These are phyloP conservation scores for Litsea cubeba DNA, from an alignment of 164 flowering plant species.

Conservation along the genomic window DNA sequence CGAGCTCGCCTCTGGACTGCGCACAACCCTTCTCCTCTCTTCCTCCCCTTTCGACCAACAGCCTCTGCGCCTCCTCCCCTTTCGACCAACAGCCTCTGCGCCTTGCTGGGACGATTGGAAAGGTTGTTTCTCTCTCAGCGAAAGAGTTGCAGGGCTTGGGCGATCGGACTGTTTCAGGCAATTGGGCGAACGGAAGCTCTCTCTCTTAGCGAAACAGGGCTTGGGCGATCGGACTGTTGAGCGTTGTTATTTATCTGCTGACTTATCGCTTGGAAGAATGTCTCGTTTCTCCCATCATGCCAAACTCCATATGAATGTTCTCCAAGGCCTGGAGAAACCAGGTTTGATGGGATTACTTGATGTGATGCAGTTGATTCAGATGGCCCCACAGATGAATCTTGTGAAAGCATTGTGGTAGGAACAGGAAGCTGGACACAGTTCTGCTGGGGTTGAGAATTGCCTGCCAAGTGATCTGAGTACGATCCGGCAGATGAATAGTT, in stretches of 20 bases:
- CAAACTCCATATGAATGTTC: constrained; percentile 43
- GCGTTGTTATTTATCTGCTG: constrained; percentile 18
- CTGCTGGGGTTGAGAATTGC: constrained; percentile 39
- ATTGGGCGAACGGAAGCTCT: no score
- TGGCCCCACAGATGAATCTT: constrained; percentile 32
- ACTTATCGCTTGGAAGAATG: constrained; percentile 33
- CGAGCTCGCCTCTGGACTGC: no score
- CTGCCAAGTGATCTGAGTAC: constrained; percentile 44
- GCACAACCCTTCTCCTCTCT: no score
- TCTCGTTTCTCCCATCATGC: constrained; percentile 62
- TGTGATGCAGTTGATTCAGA: constrained; percentile 40
- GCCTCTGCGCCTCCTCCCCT: no score
- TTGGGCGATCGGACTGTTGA: no score
- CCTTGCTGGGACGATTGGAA: no score
- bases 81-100: no score
- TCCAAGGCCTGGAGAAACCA: constrained; percentile 37
- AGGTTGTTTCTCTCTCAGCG: no score
- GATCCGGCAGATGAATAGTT: constrained; percentile 48
- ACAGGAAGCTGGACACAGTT: constrained; percentile 36
- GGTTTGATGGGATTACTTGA: constrained; percentile 47
- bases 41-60: no score
- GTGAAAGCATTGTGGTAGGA: constrained; percentile 11
- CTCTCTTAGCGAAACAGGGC: no score
- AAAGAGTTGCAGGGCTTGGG: no score
- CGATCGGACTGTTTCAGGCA: no score